A percentile compares a stretch with the other conserved stretches of the same genome.
Conservation (phyloP, 1,284 basidiomycete species). For the Puccinia sorghi region DNA sequence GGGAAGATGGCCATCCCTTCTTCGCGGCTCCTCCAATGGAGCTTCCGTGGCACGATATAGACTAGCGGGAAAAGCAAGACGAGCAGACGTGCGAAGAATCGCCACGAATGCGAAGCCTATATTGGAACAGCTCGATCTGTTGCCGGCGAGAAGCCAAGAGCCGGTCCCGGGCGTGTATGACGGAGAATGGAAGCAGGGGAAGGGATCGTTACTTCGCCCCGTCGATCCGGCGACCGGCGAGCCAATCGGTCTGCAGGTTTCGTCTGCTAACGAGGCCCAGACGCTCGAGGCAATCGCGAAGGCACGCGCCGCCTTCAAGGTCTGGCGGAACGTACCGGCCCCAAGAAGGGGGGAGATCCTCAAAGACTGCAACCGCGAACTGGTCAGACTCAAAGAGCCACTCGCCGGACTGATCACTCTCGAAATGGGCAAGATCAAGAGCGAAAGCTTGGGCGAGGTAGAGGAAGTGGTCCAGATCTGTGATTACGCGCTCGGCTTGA, state of each 20-base stretch:
- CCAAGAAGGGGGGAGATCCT: conserved; percentile 84
- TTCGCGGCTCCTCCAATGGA: neutral
- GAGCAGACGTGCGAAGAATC: conserved; percentile 8
- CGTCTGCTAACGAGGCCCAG: conserved; percentile 69
- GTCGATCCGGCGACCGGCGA: conserved; percentile 55
- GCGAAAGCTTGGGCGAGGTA: conserved; percentile 90
- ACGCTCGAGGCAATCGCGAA: conserved; percentile 67
- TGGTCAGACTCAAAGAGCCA: conserved; percentile 75
- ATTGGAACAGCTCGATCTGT: conserved; percentile 36
- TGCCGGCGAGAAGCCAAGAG: conserved; percentile 1
- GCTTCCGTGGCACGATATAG: neutral
- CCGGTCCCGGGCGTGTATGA: conserved; percentile 53
- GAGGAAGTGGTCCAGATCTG: conserved; percentile 91
- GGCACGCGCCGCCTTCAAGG: conserved; percentile 69
- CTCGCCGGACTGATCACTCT: conserved; percentile 72
- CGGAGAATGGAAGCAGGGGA: conserved; percentile 53
- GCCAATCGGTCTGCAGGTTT: conserved; percentile 53
- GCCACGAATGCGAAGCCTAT: conserved; percentile 22
- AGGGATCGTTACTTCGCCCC: conserved; percentile 50
- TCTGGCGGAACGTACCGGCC: conserved; percentile 76
- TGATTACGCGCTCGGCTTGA: conserved; percentile 75
- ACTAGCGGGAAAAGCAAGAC: neutral
- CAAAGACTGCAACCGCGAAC: conserved; percentile 78
- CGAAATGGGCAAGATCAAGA: conserved; percentile 87
- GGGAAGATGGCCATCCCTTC: neutral